Evolutionary conservation across 1,284 basidiomycete genomes (phyloP), one percentile per base, ranked within the genome.

Genomic region (Ceratobasidium sp.): DNA sequence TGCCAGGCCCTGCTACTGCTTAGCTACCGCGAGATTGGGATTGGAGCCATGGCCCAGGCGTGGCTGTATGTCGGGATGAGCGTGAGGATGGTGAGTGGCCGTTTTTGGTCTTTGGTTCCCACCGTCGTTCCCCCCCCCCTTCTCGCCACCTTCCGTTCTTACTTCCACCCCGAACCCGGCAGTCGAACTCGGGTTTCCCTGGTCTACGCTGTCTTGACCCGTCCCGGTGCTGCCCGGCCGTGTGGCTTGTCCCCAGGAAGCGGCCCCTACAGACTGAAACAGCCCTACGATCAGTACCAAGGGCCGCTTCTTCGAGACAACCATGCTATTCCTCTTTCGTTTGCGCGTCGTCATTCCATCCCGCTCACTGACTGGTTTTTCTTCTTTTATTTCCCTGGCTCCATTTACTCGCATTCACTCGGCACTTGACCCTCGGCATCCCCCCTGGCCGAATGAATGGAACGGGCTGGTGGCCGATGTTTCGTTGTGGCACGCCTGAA

Each of bases 41-140:
- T 94, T 74, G 94, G 94, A 29, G 91, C 91, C 16, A 95, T 94
- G 94, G 90, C 91, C 9, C 88, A 92, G 81, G 76, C 92, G 41
- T 95, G 94, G 94, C 85, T 89, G 19, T 93, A 90, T 79, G 86
- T 90, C 24, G 92, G 78, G 9, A 78, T 80, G 78, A 79, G 78
- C 58, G 63, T 75, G n/a, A 74, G 77, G 9, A 75, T 76, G 49
- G 69, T 74, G 49, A 41, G 62, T 46, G 13, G n/a, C 27, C 63
- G 2, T 8, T 22, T 39, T 16, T 19, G 11, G 8, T 51, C 24
- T 29, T 8, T 49, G 22, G 22, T 27, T 27, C 2, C 61, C 19
- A 51, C 19, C 24, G 19, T 37, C 22, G 4, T 41, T 31, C 2
- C 19, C 37, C 31, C 37, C 37, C 11, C 43, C 34, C 4, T 43